These are phyloP conservation scores for Leccinum variicolor DNA, from an alignment of 768 basidiomycete genomes.

Conservation along the genomic window DNA sequence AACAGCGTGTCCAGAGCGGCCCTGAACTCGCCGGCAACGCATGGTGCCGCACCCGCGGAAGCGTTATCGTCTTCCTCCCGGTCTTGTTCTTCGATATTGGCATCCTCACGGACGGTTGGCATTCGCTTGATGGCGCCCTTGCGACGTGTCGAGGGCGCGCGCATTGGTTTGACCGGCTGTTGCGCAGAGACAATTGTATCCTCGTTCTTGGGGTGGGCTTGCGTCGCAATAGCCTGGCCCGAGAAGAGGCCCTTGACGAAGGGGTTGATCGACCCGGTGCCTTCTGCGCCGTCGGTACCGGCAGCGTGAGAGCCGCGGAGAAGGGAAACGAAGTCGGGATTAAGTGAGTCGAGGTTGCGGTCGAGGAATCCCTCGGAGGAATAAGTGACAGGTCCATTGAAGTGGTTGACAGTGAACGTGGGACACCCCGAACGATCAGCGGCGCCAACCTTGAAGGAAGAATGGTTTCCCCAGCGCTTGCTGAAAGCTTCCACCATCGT, in stretches of 20 bases:
- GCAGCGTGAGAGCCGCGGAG: constrained; percentile 56
- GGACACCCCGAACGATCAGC: constrained; percentile 76
- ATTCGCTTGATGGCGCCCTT: constrained; percentile 67
- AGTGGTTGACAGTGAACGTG: constrained; percentile 91
- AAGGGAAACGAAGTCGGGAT: constrained; percentile 89
- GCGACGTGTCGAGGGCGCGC: constrained; percentile 84
- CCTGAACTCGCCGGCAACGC: constrained; percentile 87
- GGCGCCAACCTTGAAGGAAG: constrained; percentile 81
- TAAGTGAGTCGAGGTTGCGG: constrained; percentile 83
- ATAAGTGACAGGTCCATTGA: constrained; percentile 88
- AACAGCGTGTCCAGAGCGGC: constrained; percentile 82
- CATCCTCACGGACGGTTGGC: constrained; percentile 33
- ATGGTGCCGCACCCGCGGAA: constrained; percentile 46
- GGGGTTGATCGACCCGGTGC: constrained; percentile 80
- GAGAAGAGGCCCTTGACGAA: constrained; percentile 92
- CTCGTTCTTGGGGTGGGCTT: constrained; percentile 88
- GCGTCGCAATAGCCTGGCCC: constrained; percentile 84
- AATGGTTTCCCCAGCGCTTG: constrained; percentile 93
- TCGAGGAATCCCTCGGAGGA: constrained; percentile 88
- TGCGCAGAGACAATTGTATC: constrained; percentile 95
- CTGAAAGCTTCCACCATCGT: constrained; percentile 94
- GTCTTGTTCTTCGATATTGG: constrained; percentile 41
- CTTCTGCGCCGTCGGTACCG: constrained; percentile 50
- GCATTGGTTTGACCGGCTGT: constrained; percentile 92
- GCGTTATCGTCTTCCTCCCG: constrained; percentile 43